Base-by-base conservation (phyloP, 2,329 filamentous ascomycete genomes). In the Pestalotiopsis sp. region DNA sequence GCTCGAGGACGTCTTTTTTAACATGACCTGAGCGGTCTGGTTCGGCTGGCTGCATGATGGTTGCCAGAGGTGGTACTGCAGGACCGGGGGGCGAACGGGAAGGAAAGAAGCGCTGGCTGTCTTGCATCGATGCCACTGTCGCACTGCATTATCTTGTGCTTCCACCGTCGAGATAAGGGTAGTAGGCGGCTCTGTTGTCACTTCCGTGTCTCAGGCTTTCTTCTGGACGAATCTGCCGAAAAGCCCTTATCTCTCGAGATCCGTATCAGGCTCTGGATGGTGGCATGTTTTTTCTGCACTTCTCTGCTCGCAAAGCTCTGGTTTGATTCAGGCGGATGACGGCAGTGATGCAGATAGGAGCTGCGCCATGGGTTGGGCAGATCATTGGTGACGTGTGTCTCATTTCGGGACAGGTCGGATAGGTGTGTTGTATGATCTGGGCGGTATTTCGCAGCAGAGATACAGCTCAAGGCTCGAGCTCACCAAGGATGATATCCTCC, bases 371-470 rank as follows among this genome's bases (percentile, higher is more conserved):
- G 35, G 39, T 3, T 44, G 39, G 14, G 24, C 60, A 26, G 30
- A 35, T 35, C 30, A 35, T 35, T 52, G n/a, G 64, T 66, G 55
- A 58, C 64, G 64, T 66, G 64, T 44, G 39, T 59, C 52, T 66
- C 30, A 58, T 66, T 22, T 66, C 64, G 64, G 64, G 55, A 58
- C 20, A 9, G 13, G 17, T 39, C 55, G 64, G 64, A 65, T n/a
- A 24, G n/a, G n/a, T 35, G 9, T 20, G 22, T 6, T 38, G 26
- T 61, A 61, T 61, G 58, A 22, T 35, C 48, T 39, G 35, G 30
- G 39, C 60, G 60, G 60, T 17, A 35, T 20, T 24, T 26, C 24
- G 38, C n/a, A 61, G 26, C 14, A 20, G 20, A 17, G 11, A 63
- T 39, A 63, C 39, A 10, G 26, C 26, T 26, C n/a, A 24, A 11